Percentiles rank a stretch among this genome's conserved stretches.
These are phyloP conservation scores for Huntiella moniliformis DNA, from an alignment of 2,329 filamentous ascomycete species.

Conservation along the genomic window DNA sequence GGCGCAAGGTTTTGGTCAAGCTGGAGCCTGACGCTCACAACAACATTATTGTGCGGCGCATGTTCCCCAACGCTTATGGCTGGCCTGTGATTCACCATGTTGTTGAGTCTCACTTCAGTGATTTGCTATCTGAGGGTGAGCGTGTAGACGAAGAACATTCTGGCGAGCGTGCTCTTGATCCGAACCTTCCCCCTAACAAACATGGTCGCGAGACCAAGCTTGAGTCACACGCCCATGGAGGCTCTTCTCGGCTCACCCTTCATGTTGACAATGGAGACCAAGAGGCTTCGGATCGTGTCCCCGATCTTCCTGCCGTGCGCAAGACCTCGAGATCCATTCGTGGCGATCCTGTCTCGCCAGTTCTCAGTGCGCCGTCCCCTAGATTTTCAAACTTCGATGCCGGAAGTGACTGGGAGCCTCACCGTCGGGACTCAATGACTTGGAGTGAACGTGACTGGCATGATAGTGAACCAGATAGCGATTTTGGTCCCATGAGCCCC, in stretches of 20 bases:
- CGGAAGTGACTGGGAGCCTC: conserved; percentile 12
- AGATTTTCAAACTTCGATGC: neutral
- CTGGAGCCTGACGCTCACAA: conserved; percentile 96
- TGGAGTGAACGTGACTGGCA: conserved; percentile 51
- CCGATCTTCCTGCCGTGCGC: conserved; percentile 15
- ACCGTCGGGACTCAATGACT: conserved; percentile 32
- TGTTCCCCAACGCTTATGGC: conserved; percentile 92
- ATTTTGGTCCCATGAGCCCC: conserved; percentile 14
- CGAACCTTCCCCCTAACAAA: conserved; percentile 34
- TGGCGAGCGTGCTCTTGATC: conserved; percentile 49
- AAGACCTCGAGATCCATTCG: conserved; percentile 2
- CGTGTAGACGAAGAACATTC: conserved; percentile 48
- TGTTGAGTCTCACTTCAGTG: conserved; percentile 83
- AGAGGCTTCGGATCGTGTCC: conserved; percentile 13
- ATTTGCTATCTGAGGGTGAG: conserved; percentile 42
- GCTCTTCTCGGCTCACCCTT: conserved; percentile 15
- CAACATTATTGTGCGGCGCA: conserved; percentile 89
- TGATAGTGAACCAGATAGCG: conserved; percentile 32
- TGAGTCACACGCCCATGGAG: neutral
- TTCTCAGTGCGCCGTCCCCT: neutral
- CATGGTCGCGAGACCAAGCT: conserved; percentile 43
- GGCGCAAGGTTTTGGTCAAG: conserved; percentile 92
- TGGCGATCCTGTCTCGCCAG: conserved; percentile 2
- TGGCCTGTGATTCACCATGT: conserved; percentile 95
- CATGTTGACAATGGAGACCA: neutral